Base-by-base conservation (phyloP, 225 moss, liverwort and hornwort species). In the Polytrichum formosum region DNA sequence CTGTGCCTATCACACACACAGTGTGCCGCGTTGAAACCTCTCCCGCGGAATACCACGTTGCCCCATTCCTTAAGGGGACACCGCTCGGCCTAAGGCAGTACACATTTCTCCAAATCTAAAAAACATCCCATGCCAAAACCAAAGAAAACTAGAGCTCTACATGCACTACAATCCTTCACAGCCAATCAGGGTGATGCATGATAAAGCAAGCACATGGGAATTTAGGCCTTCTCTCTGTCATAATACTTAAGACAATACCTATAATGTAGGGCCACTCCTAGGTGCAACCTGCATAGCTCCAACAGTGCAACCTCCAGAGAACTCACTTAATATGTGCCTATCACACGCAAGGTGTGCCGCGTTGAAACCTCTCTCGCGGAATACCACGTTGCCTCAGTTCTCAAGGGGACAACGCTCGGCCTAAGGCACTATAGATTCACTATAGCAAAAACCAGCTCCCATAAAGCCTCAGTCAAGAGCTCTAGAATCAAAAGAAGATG, bases 1-100 rank as follows among this genome's bases (percentile, higher is more conserved):
- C 74, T 93, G 82, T 85, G 90, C 96, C 90, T 89, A 90, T 88
- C 91, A 96, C 88, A 90, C 89, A 75, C 77, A 28, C 65, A 73
- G 93, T 94, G 92, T 83, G 96, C 93, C 93, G 91, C 93, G 79
- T 81, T 65, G 70, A 30, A 90, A 87, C 93, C 88, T 94, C 85
- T 97, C 96, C 84, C 93, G 87, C 92, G 92, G 96, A 94, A 94
- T 97, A 97, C 97, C 97, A 93, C 94, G 86, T 87, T 90, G 91
- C 92, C 86, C 87, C 81, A 81, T 76, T 83, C 2, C 91, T 88
- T 56, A 81, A 83, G 82, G 81, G 77, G 81, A 80, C 92, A 90
- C 91, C 92, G 94, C 94, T 94, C 94, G 91, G 94, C 96, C 93
- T 90, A 91, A 92, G 89, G 96, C 93, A 88, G 70, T 68, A 53